Conservation (phyloP, 495 filamentous ascomycete genomes). For the Terfezia claveryi region DNA sequence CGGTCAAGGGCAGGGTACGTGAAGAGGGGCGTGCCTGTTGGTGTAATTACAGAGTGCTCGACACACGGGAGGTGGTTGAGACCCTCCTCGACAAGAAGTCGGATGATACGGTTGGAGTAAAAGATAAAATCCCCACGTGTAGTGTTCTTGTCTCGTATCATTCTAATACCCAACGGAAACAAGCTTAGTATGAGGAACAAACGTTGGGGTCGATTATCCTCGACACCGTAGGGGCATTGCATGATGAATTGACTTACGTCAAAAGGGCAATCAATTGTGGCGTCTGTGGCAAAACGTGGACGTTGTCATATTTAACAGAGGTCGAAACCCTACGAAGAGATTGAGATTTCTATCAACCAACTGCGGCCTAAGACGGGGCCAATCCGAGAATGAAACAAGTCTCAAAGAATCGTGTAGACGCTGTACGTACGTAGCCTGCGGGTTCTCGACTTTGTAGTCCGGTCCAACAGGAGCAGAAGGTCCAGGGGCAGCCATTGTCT, state of each 20-base stretch:
- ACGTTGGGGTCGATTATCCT: background rate
- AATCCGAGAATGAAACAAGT: too few species aligned
- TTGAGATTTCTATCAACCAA: background rate
- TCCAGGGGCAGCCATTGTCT: background rate
- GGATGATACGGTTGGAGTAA: conserved; percentile 96
- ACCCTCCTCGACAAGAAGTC: conserved; percentile 91
- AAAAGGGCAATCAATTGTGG: conserved; percentile 90
- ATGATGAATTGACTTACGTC: conserved; percentile 45
- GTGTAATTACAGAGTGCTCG: conserved; percentile 69
- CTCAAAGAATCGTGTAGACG: too few species aligned
- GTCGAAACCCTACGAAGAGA: conserved; percentile 51
- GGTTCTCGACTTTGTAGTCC: conserved; percentile 43
- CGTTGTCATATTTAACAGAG: conserved; percentile 59
- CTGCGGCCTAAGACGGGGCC: background rate
- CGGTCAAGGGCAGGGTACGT: too few species aligned
- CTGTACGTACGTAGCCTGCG: conserved; percentile 33
- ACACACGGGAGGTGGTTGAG: conserved; percentile 89
- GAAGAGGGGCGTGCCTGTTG: conserved; percentile 17
- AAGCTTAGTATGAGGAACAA: conserved; percentile 9
- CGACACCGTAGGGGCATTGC: background rate
- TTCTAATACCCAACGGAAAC: conserved; percentile 30
- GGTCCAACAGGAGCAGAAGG: conserved; percentile 30
- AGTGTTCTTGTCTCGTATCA: conserved; percentile 82
- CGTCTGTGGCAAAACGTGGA: conserved; percentile 75
- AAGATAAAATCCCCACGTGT: conserved; percentile 92